These are phyloP conservation scores for Chlamydomonas sphaeroides DNA, from an alignment of 139 green algal genomes.

Conservation along the genomic window DNA sequence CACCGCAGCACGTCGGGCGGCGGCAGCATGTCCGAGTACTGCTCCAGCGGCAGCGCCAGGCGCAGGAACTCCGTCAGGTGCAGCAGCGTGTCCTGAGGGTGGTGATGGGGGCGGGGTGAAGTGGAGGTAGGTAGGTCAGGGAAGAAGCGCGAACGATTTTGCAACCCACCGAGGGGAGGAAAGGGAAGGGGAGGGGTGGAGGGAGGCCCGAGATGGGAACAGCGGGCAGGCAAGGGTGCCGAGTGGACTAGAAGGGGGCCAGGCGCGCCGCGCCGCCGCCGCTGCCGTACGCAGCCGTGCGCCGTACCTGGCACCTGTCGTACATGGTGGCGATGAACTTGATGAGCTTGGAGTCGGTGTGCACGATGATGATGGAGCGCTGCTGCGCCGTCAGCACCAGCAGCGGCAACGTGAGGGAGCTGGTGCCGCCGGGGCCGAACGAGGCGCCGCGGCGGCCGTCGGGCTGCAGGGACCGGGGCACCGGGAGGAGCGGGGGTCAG, in stretches of 20 bases:
- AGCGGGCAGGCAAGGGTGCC: too few species aligned
- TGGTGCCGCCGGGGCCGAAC: too few species aligned
- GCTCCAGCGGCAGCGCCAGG: constrained; percentile 50
- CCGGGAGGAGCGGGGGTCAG: too few species aligned
- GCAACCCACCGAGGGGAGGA: too few species aligned
- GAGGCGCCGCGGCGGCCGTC: too few species aligned
- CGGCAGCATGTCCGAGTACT: constrained; percentile 72
- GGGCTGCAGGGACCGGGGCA: too few species aligned
- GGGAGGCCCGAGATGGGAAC: too few species aligned
- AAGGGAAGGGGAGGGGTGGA: too few species aligned
- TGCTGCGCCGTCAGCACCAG: constrained; percentile 85
- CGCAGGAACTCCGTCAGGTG: constrained; percentile 69
- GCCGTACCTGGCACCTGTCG: constrained; percentile 76
- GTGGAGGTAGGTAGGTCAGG: background rate
- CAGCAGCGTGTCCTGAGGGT: constrained; percentile 30
- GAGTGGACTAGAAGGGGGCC: too few species aligned
- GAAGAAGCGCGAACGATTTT: too few species aligned
- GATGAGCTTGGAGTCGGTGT: constrained; percentile 71
- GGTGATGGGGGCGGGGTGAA: background rate
- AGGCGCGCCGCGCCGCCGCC: too few species aligned
- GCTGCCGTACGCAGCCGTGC: too few species aligned
- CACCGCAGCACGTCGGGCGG: constrained; percentile 57
- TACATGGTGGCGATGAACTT: constrained; percentile 88
- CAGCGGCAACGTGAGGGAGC: constrained; percentile 74
- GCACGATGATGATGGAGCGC: constrained; percentile 67